These are phyloP conservation scores for Nakataea oryzae DNA, from an alignment of 2,329 filamentous ascomycete species.

Conservation along the genomic window DNA sequence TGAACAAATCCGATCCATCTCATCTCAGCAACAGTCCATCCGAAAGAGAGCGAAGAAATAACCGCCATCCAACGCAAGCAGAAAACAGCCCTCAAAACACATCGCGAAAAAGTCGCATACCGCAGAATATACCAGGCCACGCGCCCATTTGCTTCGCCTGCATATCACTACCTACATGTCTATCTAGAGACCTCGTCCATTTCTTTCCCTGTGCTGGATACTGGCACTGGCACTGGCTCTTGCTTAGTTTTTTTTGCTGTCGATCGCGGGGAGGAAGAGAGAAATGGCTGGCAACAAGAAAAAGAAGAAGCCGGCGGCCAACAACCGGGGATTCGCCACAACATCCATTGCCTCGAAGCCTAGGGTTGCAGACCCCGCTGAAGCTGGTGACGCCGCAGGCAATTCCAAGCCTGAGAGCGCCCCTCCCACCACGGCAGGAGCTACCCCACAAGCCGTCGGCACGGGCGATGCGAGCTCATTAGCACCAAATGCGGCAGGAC, in stretches of 20 bases:
- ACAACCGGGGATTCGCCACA: constrained; percentile 88
- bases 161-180: no score
- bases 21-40: no score
- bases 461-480: neutral
- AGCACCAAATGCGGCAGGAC: neutral
- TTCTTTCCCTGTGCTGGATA: no score
- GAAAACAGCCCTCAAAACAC: neutral
- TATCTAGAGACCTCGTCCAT: neutral
- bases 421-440: constrained; percentile 10
- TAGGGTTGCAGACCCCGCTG: constrained; percentile 44
- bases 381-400: constrained; percentile 20
- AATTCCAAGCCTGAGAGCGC: constrained; percentile 9
- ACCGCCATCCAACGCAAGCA: no score
- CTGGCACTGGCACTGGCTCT: neutral
- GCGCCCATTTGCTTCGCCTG: neutral
- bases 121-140: neutral
- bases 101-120: neutral
- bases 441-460: constrained; percentile 9
- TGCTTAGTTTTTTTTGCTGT: neutral
- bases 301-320: constrained; percentile 83
- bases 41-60: neutral
- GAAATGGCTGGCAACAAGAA: constrained; percentile 68
- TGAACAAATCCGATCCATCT: no score
- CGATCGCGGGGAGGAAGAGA: neutral
- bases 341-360: constrained; percentile 82